Percentiles rank a stretch among this genome's conserved stretches.
Evolutionary conservation across 2,329 filamentous ascomycete species (phyloP).

Genomic region (Knoxdaviesia capensis): DNA sequence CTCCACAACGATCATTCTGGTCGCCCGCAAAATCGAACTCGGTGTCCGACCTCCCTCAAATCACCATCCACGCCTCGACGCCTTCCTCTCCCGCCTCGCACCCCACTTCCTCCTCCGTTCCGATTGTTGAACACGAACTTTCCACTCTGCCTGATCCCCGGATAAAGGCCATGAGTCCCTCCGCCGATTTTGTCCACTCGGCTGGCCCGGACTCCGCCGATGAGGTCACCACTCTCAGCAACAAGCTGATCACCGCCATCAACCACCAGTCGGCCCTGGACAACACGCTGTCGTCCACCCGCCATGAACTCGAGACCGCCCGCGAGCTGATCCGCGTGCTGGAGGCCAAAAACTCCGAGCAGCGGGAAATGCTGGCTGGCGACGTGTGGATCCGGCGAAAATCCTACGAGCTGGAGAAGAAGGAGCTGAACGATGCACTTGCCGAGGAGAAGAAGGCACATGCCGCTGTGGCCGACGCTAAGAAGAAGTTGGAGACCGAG

Average conservation of each 20-base stretch:
- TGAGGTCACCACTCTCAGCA: slow-evolving; percentile 79
- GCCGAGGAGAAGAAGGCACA: slow-evolving; percentile 46
- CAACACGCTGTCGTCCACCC: slow-evolving; percentile 63
- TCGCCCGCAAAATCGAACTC: neutral
- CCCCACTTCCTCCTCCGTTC: neutral
- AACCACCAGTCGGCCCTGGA: slow-evolving; percentile 89
- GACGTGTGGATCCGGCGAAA: slow-evolving; percentile 59
- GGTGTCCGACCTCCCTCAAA: too few relatives aligned
- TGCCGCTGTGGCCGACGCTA: slow-evolving; percentile 52
- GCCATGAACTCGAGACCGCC: slow-evolving; percentile 63
- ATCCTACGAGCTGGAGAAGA: slow-evolving; percentile 54
- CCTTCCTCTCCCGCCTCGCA: neutral
- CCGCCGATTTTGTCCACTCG: slow-evolving; percentile 8
- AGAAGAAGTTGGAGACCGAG: slow-evolving; percentile 80
- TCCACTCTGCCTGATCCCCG: slow-evolving; percentile 44
- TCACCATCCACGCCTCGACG: too few relatives aligned
- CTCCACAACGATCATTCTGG: neutral
- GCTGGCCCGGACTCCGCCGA: slow-evolving; percentile 37
- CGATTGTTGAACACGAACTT: slow-evolving; percentile 2
- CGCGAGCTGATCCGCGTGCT: slow-evolving; percentile 46
- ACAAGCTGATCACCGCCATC: slow-evolving; percentile 92
- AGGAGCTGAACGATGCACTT: slow-evolving; percentile 33
- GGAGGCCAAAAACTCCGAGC: slow-evolving; percentile 43
- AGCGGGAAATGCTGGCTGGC: slow-evolving; percentile 51
- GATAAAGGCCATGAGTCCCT: slow-evolving; percentile 29